Base-by-base conservation (phyloP, 192 early-diverging fungal genomes). In the Geranomyces michiganensis region DNA sequence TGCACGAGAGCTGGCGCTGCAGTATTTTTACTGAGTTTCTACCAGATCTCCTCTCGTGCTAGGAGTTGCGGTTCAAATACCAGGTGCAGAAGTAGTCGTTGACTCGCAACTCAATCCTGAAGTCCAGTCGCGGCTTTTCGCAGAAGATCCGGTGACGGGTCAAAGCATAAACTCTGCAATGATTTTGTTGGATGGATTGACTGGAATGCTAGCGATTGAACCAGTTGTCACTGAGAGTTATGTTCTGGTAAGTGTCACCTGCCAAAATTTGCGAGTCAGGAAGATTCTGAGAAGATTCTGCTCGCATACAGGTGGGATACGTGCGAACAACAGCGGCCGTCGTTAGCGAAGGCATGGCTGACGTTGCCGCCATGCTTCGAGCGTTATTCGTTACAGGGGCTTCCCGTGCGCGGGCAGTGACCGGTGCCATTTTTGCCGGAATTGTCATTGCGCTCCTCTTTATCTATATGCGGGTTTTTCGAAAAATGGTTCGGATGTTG, bases 401-500 rank as follows among this genome's bases (percentile, higher is more conserved):
- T 12, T 27, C 30, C 55, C 14, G 9, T 8, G 48, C 41, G 21
- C 21, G 24, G 0, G n/a, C 32, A 14, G 44, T 70, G 19, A 60
- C 53, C 5, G 68, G 56, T 7, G 68, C 56, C 0, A 33, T 70
- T 22, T 26, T 70, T 22, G 55, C 33, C 7, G 33, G 22, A 9
- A 70, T 70, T 15, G 17, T 70, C 17, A 5, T 70, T 10, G 26
- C 24, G 19, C 32, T 70, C 21, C 14, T 58, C 15, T 9, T 60
- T 27, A 60, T 70, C 24, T 70, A 70, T 36, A 45, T 58, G n/a
- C 29, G 56, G 5, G 56, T 70, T 14, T 60, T 70, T 21, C 68
- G 68, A 12, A 22, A 46, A 49, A 15, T 70, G n/a, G 68, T 70
- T 12, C 29, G 44, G 41, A 70, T 60, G 56, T 56, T 70, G 3